Base-by-base conservation (phyloP, 306 rosid genomes). In the Cyclanthera cordifolia region DNA sequence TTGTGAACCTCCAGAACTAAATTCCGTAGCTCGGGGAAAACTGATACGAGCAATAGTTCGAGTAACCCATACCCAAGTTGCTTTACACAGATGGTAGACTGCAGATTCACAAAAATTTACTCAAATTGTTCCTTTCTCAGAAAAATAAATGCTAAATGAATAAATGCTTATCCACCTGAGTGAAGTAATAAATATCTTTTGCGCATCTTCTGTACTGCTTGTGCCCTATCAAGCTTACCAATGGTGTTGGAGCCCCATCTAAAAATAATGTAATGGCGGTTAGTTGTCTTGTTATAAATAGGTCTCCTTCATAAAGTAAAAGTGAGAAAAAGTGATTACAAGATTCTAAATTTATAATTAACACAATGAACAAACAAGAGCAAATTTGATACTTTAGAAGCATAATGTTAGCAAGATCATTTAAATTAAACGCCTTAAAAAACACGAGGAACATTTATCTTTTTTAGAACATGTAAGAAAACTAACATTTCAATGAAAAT, bases 121-220 rank as follows among this genome's bases (percentile, higher is more conserved):
- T 25, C 12, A 58, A 51, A n/a, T 39, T 43, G 75, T 81, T 70
- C 60, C 73, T 57, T 24, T 49, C 52, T 74, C 57, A 28, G 13
- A 53, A 53, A 51, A 19, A 39, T 39, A 49, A 53, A 70, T 82
- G 51, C 6, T 48, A 57, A 69, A 57, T 23, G 60, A 8, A 56
- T 57, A 54, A 54, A 63, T 15, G 56, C 56, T 56, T 66, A 74
- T 82, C 65, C 66, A 93, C 99, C 95, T 90, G 99, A 77, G 88
- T 94, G 74, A 94, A 94, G 78, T 85, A 81, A 59, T 94, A 94
- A 7, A 94, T 88, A 76, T 94, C 99, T 78, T 88, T 79, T 14
- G 97, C 97, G 51, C 99, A 90, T 23, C 84, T 95, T 79, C 82
- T 85, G 85, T 94, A 94, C 75, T 88, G 99, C 71, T 79, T 90